Evolutionary conservation across 345 rosid species (phyloP), one percentile per base, ranked within the genome.

Genomic region (Gossypium thurberi): DNA sequence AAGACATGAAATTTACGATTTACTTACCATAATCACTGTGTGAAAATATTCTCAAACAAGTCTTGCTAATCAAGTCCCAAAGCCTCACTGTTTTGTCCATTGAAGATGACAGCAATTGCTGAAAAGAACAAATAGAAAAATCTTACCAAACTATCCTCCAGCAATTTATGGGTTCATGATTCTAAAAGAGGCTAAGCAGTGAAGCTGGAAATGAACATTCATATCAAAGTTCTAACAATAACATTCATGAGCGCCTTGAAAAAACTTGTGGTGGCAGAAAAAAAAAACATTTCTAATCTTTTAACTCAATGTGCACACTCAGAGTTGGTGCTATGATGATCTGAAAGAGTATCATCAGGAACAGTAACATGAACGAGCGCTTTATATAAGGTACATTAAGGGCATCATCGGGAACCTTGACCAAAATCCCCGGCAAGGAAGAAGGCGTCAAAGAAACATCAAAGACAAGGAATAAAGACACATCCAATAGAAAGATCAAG

Each of bases 41-140:
- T 1, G 98, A 85, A 80, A 91, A 95, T 65, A 88, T 79, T 86
- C 91, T 92, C 88, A 92, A 86, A 82, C 99, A 95, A 55, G 89
- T 82, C 82, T 91, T 81, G 86, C 91, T 89, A 69, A 85, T 84
- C 82, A 92, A 82, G 82, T 88, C 79, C 99, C 99, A 95, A 51
- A 95, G 81, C 46, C 98, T 93, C 75, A 95, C 98, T 10, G 99
- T 95, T 83, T 95, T 95, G 83, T 95, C 99, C 99, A 92, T 95
- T 52, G 99, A 95, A 51, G 99, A 90, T 69, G 99, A 95, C 60
- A 95, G 97, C 82, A 92, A 84, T 60, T 83, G 90, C 98, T 95
- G 92, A 50, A 73, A 77, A 65, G 64, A 82, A 81, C 61, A 75
- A 70, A 63, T 5, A 76, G 33, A 37, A 55, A 62, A 46, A 12